phyloP scores from a whole-genome alignment of 2,329 filamentous ascomycete genomes.

The Nemania bipapillata region DNA sequence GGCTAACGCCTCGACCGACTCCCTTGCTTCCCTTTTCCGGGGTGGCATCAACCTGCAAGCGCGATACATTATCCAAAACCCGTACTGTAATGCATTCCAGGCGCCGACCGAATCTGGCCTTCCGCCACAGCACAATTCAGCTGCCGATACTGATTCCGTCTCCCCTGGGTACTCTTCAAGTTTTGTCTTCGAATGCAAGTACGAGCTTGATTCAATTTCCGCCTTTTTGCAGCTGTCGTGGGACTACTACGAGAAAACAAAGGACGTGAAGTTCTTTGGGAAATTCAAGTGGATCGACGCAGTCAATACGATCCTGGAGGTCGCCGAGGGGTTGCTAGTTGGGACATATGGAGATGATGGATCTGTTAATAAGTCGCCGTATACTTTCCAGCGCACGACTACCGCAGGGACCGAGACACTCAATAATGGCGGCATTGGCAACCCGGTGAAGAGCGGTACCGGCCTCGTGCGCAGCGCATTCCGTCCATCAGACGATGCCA shows the following conservation, averaged over 20 bases:
- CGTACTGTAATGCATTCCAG: slow-evolving; percentile 96
- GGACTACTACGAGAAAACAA: slow-evolving; percentile 75
- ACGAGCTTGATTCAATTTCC: slow-evolving; percentile 82
- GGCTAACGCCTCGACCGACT: slow-evolving; percentile 62
- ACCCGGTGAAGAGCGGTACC: slow-evolving; percentile 74
- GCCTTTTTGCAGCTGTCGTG: slow-evolving; percentile 78
- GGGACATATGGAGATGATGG: slow-evolving; percentile 72
- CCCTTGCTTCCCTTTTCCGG: slow-evolving; percentile 74
- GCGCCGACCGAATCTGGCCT: slow-evolving; percentile 81
- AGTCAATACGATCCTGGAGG: slow-evolving; percentile 68
- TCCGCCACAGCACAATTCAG: slow-evolving; percentile 65
- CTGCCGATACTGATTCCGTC: slow-evolving; percentile 68
- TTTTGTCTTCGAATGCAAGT: slow-evolving; percentile 85
- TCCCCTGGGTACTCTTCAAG: slow-evolving; percentile 72
- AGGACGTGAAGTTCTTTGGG: slow-evolving; percentile 73
- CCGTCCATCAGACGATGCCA: slow-evolving; percentile 81
- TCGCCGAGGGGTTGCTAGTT: slow-evolving; percentile 62
- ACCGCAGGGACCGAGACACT: slow-evolving; percentile 78
- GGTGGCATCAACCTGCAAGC: slow-evolving; percentile 82
- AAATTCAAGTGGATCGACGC: slow-evolving; percentile 75
- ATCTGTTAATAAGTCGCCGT: slow-evolving; percentile 65
- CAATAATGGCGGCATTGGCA: slow-evolving; percentile 73
- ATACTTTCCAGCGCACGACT: slow-evolving; percentile 76
- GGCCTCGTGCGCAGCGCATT: slow-evolving; percentile 81
- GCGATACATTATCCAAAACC: slow-evolving; percentile 73